Evolutionary conservation across 2,329 filamentous ascomycete genomes (phyloP).

Genomic region (Scedosporium aurantiacum): DNA sequence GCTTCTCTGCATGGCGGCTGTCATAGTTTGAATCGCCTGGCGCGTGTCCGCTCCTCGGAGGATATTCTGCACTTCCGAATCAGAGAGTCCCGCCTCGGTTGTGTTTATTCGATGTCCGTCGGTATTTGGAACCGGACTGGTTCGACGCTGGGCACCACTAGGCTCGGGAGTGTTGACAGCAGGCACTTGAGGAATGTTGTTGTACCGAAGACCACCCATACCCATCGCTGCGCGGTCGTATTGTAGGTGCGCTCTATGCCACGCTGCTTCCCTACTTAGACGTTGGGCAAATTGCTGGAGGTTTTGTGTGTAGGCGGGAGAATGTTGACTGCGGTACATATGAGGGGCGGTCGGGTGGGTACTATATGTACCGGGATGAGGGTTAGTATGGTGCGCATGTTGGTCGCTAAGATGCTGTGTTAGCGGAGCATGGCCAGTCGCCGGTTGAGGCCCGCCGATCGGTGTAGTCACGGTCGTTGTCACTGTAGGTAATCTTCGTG

Average conservation of each 20-base stretch:
- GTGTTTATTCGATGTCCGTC: background rate
- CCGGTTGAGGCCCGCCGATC: background rate
- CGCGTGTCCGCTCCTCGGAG: slow-evolving; percentile 33
- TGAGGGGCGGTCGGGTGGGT: slow-evolving; percentile 11
- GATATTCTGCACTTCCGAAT: slow-evolving; percentile 33
- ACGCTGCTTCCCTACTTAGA: slow-evolving; percentile 2
- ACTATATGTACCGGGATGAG: slow-evolving; percentile 10
- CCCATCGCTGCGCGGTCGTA: background rate
- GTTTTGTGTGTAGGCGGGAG: slow-evolving; percentile 1
- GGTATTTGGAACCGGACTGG: background rate
- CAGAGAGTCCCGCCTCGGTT: slow-evolving; percentile 18
- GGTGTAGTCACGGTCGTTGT: slow-evolving; percentile 11
- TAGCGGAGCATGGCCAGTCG: background rate
- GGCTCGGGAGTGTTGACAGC: background rate
- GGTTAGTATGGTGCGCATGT: slow-evolving; percentile 5
- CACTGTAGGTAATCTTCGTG: slow-evolving; percentile 5
- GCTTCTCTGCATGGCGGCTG: slow-evolving; percentile 40
- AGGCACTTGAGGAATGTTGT: background rate
- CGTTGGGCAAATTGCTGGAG: slow-evolving; percentile 6
- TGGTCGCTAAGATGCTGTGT: background rate
- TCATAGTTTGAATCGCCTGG: slow-evolving; percentile 23
- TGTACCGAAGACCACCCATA: background rate
- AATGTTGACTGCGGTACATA: slow-evolving; percentile 11
- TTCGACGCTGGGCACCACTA: background rate
- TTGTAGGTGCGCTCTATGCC: slow-evolving; percentile 4